These are phyloP conservation scores for Podaxis sp. DNA, from an alignment of 768 basidiomycete genomes.

Conservation along the genomic window DNA sequence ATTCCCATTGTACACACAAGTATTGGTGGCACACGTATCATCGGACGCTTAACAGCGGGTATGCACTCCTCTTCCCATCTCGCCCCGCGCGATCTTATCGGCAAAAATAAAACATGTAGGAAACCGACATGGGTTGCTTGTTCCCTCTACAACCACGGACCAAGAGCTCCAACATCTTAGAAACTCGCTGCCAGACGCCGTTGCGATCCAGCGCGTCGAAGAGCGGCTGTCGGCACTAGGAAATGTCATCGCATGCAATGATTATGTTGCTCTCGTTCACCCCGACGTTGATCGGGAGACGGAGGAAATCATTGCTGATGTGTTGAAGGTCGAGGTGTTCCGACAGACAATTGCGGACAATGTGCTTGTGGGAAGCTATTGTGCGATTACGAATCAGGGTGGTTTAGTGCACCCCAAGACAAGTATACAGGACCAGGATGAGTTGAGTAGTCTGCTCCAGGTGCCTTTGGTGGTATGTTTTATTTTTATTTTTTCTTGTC, in stretches of 20 bases:
- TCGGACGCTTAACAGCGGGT: constrained; percentile 94
- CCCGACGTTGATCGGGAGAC: constrained; percentile 98
- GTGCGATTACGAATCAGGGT: constrained; percentile 94
- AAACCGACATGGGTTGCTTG: constrained; percentile 95
- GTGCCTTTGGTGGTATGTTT: constrained; percentile 89
- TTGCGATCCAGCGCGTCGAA: constrained; percentile 94
- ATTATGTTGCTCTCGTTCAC: constrained; percentile 98
- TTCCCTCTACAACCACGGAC: constrained; percentile 94
- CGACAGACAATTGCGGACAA: constrained; percentile 96
- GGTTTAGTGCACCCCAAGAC: constrained; percentile 98
- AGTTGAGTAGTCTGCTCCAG: constrained; percentile 90
- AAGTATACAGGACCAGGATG: constrained; percentile 95
- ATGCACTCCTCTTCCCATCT: constrained; percentile 18
- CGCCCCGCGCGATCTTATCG: neutral
- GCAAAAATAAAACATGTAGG: constrained; percentile 43
- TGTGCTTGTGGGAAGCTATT: constrained; percentile 95
- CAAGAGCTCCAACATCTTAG: constrained; percentile 98
- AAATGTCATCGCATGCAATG: constrained; percentile 98
- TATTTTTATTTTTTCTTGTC: neutral
- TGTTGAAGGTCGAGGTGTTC: constrained; percentile 98
- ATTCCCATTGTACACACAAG: constrained; percentile 95
- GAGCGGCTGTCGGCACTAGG: constrained; percentile 96
- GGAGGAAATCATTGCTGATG: constrained; percentile 99
- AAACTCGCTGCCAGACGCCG: constrained; percentile 90
- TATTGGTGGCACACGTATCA: constrained; percentile 91